These are phyloP conservation scores for Cichorium intybus DNA, from an alignment of 140 eudicot species.

Conservation along the genomic window DNA sequence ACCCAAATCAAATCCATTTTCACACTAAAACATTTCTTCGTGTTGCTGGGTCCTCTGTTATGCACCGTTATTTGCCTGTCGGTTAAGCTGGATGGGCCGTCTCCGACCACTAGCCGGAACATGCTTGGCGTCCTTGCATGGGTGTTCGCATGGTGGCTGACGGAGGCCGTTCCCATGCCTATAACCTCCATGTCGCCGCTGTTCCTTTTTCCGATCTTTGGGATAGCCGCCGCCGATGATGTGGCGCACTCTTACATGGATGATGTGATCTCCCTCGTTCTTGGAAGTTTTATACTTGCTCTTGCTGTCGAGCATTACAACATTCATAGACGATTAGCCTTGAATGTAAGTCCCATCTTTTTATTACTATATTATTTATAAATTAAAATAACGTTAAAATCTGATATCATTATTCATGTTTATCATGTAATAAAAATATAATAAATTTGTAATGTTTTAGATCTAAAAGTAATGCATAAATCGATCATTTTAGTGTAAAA, in stretches of 20 bases:
- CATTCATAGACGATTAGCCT: constrained; percentile 78
- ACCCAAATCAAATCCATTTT: constrained; percentile 40
- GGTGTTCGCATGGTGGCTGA: constrained; percentile 92
- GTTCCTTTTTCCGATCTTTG: constrained; percentile 79
- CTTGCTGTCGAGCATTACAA: constrained; percentile 94
- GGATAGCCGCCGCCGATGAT: constrained; percentile 70
- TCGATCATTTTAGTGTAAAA: neutral
- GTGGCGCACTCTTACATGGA: constrained; percentile 84
- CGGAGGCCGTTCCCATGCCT: constrained; percentile 99
- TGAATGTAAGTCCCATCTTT: constrained; percentile 51
- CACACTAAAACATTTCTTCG: constrained; percentile 43
- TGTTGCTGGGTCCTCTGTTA: constrained; percentile 66
- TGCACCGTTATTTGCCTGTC: constrained; percentile 42
- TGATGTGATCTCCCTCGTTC: constrained; percentile 84
- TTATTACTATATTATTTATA: neutral
- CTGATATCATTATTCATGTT: neutral
- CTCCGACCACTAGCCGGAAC: constrained; percentile 38
- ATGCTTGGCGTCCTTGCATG: constrained; percentile 81
- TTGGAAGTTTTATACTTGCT: constrained; percentile 91
- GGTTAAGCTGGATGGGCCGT: constrained; percentile 41
- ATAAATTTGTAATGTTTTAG: neutral
- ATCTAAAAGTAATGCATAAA: too few species aligned
- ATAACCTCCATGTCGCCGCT: constrained; percentile 91
- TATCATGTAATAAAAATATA: neutral
- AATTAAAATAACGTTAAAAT: neutral